Base-by-base conservation (phyloP, 1,284 basidiomycete genomes). In the Marasmius fiardii region DNA sequence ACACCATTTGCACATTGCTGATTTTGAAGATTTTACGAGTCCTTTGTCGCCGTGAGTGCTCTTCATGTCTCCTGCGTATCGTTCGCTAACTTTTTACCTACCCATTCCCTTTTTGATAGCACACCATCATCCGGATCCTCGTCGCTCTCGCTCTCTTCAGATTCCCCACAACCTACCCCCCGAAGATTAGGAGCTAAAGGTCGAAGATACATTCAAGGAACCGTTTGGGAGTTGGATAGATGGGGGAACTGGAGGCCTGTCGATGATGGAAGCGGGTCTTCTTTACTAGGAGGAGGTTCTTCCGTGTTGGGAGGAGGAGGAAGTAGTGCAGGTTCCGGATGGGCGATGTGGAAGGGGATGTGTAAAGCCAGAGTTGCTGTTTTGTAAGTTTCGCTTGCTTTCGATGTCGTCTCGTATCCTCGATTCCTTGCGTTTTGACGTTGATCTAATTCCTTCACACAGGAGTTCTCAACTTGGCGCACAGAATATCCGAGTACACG, bases 271-370 rank as follows among this genome's bases (percentile, higher is more conserved):
- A 20, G 39, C n/a, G 39, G 39, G 39, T 14, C 7, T 7, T 14
- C 7, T 20, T 8, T 41, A 7, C 16, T 41, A 7, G 39, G 39
- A 18, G 39, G 39, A n/a, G n/a, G n/a, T n/a, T n/a, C n/a, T n/a
- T 18, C 39, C 39, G 7, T 2, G 16, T 41, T 2, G 39, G 11
- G 39, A 16, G 47, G 47, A 14, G 24, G 47, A 11, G 33, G n/a
- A 11, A 14, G 31, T 49, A 31, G 44, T 10, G 44, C n/a, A n/a
- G 47, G 26, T 28, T 16, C 26, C 33, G 39, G 39, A 7, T 41
- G 39, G 39, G 47, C 26, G 7, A 26, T 49, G 24, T 49, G 47
- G 47, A 49, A 49, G 16, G 24, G 14, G 47, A 49, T 49, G 47
- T 49, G 47, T 26, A 49, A 49, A 31, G 47, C 47, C 8, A 11